phyloP scores from a whole-genome alignment of 345 rosid genomes.

The Aquilaria yunnanensis region DNA sequence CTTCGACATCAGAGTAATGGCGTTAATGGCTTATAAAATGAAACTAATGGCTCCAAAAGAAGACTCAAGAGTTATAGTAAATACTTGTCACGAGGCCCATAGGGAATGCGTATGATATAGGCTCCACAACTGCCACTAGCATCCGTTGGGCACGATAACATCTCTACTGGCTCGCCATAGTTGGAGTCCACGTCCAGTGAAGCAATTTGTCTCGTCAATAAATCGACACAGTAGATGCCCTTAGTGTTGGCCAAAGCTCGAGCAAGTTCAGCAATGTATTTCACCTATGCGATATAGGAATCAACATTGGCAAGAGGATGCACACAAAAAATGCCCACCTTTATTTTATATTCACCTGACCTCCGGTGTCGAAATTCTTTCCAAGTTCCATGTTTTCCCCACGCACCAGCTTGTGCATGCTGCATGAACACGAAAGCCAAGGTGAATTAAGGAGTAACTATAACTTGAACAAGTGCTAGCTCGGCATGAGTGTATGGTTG shows the following conservation, averaged over 20 bases:
- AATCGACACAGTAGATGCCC: constrained; percentile 60
- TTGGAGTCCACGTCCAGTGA: constrained; percentile 59
- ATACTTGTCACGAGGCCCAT: constrained; percentile 52
- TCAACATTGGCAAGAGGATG: too few species aligned
- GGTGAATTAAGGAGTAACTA: neutral
- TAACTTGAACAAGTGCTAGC: neutral
- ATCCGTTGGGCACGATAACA: constrained; percentile 66
- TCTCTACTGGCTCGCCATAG: constrained; percentile 74
- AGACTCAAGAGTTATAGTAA: neutral
- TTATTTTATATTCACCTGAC: constrained; percentile 35
- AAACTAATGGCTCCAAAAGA: neutral
- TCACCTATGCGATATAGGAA: constrained; percentile 31
- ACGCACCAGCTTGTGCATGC: constrained; percentile 61
- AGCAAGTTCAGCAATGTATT: constrained; percentile 68
- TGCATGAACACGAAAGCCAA: constrained; percentile 11
- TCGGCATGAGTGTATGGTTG: neutral
- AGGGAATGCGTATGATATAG: constrained; percentile 61
- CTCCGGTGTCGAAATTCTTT: constrained; percentile 74
- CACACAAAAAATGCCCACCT: neutral
- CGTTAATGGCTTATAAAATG: neutral
- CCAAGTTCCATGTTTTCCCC: constrained; percentile 86
- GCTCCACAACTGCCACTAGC: constrained; percentile 60
- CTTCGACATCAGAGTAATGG: too few species aligned
- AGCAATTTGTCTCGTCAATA: constrained; percentile 57
- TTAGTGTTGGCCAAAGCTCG: constrained; percentile 51